A percentile compares a stretch with the other conserved stretches of the same genome.
Conservation (phyloP, 139 green algal species). For the Coelastrella sp. region DNA sequence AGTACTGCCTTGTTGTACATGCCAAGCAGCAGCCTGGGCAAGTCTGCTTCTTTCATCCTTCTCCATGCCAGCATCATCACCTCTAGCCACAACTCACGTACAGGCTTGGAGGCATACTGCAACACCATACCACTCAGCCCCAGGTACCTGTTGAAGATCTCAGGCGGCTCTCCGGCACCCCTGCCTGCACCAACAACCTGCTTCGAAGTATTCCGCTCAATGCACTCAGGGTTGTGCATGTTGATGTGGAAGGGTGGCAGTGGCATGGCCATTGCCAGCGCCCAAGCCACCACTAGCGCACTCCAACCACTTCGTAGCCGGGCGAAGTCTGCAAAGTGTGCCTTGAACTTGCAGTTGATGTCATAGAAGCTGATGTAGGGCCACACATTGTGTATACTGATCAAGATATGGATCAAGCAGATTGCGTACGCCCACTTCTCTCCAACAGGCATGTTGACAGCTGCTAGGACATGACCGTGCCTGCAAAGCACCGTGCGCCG, state of each 20-base stretch:
- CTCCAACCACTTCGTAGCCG: background rate
- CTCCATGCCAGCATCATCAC: background rate
- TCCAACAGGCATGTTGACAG: slow-evolving; percentile 17
- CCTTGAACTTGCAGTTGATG: slow-evolving; percentile 18
- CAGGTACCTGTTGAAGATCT: slow-evolving; percentile 20
- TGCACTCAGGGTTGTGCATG: slow-evolving; percentile 6
- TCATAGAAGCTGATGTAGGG: slow-evolving; percentile 13
- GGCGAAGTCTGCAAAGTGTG: background rate
- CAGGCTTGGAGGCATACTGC: slow-evolving; percentile 13
- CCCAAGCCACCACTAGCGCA: background rate
- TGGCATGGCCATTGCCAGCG: background rate
- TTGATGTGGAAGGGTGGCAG: slow-evolving; percentile 23
- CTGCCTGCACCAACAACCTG: background rate
- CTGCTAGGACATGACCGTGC: background rate
- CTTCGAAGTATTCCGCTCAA: background rate
- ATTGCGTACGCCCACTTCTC: slow-evolving; percentile 9
- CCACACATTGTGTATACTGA: slow-evolving; percentile 17
- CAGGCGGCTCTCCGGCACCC: background rate
- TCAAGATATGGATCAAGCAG: slow-evolving; percentile 13
- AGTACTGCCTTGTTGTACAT: background rate
- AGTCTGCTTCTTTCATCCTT: background rate
- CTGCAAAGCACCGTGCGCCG: slow-evolving; percentile 5
- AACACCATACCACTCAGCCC: background rate
- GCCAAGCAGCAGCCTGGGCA: background rate
- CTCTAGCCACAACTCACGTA: slow-evolving; percentile 17